Base-by-base conservation (phyloP, 495 filamentous ascomycete genomes). In the Trichoderma virens region DNA sequence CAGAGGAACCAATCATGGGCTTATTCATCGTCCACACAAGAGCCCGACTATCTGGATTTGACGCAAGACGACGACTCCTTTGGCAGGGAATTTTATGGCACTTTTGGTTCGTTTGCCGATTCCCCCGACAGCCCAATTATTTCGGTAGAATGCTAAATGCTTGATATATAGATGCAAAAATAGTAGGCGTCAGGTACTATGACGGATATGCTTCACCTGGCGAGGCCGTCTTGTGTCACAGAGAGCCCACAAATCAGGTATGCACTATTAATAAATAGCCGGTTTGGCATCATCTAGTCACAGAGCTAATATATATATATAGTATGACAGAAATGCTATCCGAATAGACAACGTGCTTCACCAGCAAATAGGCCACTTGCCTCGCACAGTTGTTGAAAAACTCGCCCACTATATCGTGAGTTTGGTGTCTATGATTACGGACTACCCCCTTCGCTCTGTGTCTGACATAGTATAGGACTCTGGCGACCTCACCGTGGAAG, bases 131-230 rank as follows among this genome's bases (percentile, higher is more conserved):
- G n/a, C n/a, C 3, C 9, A 14, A 2, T 23, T 25, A 64, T 67
- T 62, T 61, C 0, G 16, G 38, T 9, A 41, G 14, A 41, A 4
- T 35, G 34, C 38, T 73, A 60, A 85, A 71, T 75, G 62, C 56
- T 71, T n/a, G n/a, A n/a, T n/a, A n/a, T n/a, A n/a, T n/a, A 66
- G 74, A 83, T 8, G 81, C 78, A 14, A 92, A 93, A 66, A 88
- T 94, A 59, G 92, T 96, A 0, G 93, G 92, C 5, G 80, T 91
- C 14, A 82, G 87, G 61, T 96, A 86, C 72, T 97, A 97, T 73
- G 76, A 71, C 30, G 91, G 91, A 5, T 70, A 83, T 64, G 90
- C 89, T 3, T 90, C 83, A 4, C 61, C 79, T 5, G 89, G 89
- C 16, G 93, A 97, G 71, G 80, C 84, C 64, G 88, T 94, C 1